A percentile compares a stretch with the other conserved stretches of the same genome.
Conservation (phyloP, 1,139 yeast genomes). For the Debaryomyces psychrophilus region DNA sequence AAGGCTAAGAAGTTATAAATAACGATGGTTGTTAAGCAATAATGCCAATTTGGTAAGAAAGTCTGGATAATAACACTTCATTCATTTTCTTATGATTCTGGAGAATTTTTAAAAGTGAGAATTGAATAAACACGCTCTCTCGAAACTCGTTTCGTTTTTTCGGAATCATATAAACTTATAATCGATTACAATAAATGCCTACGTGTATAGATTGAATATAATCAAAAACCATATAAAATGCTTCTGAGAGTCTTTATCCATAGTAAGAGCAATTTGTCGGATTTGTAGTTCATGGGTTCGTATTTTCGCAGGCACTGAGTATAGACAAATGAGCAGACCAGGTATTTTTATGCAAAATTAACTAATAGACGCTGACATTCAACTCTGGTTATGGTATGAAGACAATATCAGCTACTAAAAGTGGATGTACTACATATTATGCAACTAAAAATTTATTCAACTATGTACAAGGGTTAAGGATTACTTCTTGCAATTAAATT, state of each 20-base stretch:
- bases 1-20: not conserved
- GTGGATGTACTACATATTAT: not conserved
- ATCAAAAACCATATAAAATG: no score
- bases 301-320: no score
- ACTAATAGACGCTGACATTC: no score
- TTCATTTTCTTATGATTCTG: not conserved
- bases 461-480: not conserved
- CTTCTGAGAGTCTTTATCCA: no score
- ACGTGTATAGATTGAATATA: no score
- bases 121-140: not conserved
- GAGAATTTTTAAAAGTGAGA: not conserved
- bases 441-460: not conserved
- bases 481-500: conserved; percentile 12
- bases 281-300: no score
- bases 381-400: no score
- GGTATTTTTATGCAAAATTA: no score
- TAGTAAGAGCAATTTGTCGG: no score
- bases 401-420: not conserved
- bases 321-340: no score
- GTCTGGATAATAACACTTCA: not conserved
- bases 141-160: not conserved
- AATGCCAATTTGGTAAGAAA: not conserved
- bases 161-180: not conserved
- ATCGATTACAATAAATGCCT: no score
- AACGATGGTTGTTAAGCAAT: not conserved